Evolutionary conservation across 805 yeast species (phyloP).

Genomic region (Lipomyces yamadae): DNA sequence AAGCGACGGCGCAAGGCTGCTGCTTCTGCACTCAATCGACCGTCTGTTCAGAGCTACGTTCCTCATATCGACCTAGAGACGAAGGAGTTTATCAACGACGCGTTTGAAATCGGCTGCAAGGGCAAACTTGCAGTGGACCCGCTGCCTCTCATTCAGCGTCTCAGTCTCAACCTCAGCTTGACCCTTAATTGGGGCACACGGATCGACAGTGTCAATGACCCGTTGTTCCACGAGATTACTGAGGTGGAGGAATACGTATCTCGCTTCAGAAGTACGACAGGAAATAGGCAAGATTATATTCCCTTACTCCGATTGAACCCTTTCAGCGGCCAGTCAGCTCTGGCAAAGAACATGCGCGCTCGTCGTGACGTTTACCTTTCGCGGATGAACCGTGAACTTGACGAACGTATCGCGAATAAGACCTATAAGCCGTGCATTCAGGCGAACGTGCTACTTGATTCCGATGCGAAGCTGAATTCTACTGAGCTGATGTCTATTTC

Average conservation of each 20-base stretch:
- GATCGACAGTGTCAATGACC: slow-evolving; percentile 44
- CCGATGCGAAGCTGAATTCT: slow-evolving; percentile 36
- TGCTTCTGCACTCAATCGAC: slow-evolving; percentile 49
- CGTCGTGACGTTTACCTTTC: slow-evolving; percentile 37
- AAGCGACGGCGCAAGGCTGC: slow-evolving; percentile 48
- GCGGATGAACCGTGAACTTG: slow-evolving; percentile 29
- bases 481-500: slow-evolving; percentile 61
- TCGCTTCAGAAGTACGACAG: slow-evolving; percentile 45
- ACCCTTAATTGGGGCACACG: slow-evolving; percentile 51
- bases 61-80: slow-evolving; percentile 48
- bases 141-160: slow-evolving; percentile 46
- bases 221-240: slow-evolving; percentile 36
- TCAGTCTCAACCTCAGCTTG: slow-evolving; percentile 49
- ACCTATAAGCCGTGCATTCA: slow-evolving; percentile 40
- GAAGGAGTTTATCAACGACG: slow-evolving; percentile 44
- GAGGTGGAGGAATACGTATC: slow-evolving; percentile 40
- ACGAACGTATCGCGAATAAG: slow-evolving; percentile 25
- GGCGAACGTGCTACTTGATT: slow-evolving; percentile 38
- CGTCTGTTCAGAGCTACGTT: slow-evolving; percentile 47
- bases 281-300: slow-evolving; percentile 49
- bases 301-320: slow-evolving; percentile 43
- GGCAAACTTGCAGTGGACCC: slow-evolving; percentile 41
- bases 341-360: slow-evolving; percentile 34
- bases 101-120: slow-evolving; percentile 35
- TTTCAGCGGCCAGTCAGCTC: slow-evolving; percentile 16